Conservation (phyloP, 345 rosid genomes). For the Cardiospermum halicacabum region DNA sequence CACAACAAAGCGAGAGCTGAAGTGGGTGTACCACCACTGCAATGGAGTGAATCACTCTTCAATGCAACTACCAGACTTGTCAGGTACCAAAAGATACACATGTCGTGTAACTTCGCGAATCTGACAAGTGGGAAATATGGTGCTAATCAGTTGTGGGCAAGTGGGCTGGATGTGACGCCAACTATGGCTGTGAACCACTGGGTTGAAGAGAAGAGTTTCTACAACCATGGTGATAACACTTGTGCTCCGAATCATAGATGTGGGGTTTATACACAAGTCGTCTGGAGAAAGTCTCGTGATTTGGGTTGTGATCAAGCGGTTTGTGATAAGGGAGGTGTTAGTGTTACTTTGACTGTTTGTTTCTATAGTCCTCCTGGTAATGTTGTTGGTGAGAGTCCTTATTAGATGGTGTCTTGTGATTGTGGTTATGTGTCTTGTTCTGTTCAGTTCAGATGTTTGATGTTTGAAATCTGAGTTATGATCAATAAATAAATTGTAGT, state of each 20-base stretch:
- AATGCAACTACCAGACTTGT: conserved; percentile 40
- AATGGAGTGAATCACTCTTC: conserved; percentile 59
- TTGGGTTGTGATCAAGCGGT: conserved; percentile 69
- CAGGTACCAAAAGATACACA: conserved; percentile 59
- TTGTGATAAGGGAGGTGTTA: conserved; percentile 42
- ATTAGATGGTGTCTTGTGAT: too few species aligned
- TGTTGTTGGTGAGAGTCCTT: conserved; percentile 62
- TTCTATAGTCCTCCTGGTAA: conserved; percentile 88
- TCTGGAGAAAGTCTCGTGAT: conserved; percentile 66
- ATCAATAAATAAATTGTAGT: too few species aligned
- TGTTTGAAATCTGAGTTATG: too few species aligned
- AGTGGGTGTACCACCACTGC: conserved; percentile 58
- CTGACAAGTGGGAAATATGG: conserved; percentile 51
- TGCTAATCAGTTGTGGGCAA: conserved; percentile 60
- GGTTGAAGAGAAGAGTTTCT: conserved; percentile 64
- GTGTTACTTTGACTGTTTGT: conserved; percentile 61
- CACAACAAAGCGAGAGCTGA: conserved; percentile 75
- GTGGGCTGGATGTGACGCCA: conserved; percentile 51
- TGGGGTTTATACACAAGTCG: conserved; percentile 79
- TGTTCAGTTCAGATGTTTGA: background rate
- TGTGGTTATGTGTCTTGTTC: too few species aligned
- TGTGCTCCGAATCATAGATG: conserved; percentile 53
- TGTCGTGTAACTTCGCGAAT: conserved; percentile 69
- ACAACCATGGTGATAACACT: conserved; percentile 46
- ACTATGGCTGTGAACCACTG: conserved; percentile 58